phyloP scores from a whole-genome alignment of 2,329 filamentous ascomycete species.

The Aspergillus piperis region DNA sequence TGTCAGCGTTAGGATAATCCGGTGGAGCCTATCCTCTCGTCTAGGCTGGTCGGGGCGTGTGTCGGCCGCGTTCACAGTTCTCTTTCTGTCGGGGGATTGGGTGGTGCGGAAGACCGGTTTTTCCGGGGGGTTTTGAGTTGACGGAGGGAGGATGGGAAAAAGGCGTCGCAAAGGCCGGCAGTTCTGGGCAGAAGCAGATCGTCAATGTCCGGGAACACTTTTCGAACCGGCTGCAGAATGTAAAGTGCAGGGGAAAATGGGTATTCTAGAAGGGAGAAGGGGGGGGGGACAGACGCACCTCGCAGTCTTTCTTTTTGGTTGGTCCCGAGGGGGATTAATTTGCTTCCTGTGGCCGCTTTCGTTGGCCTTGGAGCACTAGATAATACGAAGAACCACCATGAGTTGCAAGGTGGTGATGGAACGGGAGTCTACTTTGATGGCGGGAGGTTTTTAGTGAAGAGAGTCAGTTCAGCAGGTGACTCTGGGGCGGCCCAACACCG shows the following conservation, averaged over 20 bases:
- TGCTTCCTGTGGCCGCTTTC: neutral
- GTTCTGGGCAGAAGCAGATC: constrained; percentile 18
- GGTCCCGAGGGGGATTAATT: neutral
- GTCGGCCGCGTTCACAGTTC: constrained; percentile 33
- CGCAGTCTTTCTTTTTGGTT: neutral
- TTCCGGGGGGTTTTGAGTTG: constrained; percentile 27
- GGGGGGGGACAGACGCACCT: constrained; percentile 21
- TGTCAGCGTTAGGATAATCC: constrained; percentile 24
- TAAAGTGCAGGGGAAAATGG: neutral
- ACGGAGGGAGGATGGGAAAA: constrained; percentile 9
- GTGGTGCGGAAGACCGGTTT: constrained; percentile 34
- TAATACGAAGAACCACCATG: constrained; percentile 18
- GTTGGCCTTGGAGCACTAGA: constrained; percentile 7
- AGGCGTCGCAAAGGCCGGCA: constrained; percentile 12
- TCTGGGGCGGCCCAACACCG: neutral
- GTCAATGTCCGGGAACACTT: constrained; percentile 1
- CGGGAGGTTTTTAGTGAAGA: constrained; percentile 7
- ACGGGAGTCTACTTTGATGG: constrained; percentile 9
- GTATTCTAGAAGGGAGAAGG: neutral
- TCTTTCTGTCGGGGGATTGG: constrained; percentile 29
- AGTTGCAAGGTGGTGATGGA: constrained; percentile 6
- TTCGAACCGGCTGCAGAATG: neutral
- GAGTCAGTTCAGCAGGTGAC: constrained; percentile 3
- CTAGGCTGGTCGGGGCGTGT: constrained; percentile 16
- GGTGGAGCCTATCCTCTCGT: constrained; percentile 17